Base-by-base conservation (phyloP, 495 filamentous ascomycete genomes). In the Thermothielavioides terrestris region DNA sequence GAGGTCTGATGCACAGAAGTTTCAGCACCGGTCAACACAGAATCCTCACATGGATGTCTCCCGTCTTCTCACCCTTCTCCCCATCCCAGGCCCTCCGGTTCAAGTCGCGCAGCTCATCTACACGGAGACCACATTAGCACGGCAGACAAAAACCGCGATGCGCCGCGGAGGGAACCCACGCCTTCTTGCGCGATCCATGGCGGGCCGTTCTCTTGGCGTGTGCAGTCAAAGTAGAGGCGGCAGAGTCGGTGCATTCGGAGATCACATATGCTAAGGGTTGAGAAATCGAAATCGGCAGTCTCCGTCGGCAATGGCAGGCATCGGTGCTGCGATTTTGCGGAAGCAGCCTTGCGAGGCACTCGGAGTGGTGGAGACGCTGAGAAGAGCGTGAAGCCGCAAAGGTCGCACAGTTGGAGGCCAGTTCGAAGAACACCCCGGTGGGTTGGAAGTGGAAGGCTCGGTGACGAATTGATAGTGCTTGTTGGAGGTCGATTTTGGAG, bases 51-150 rank as follows among this genome's bases (percentile, higher is more conserved):
- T 47, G 20, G 50, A 22, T 25, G 46, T 30, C 45, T 25, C n/a
- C n/a, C n/a, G 20, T 53, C 3, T 32, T 20, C 54, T 51, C 79
- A 94, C 91, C 86, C 72, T 74, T 81, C 55, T 94, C 86, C 43
- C 87, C 91, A 63, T 84, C 74, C 92, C 92, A 98, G 23, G 83
- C 86, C 69, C 79, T 77, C 61, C 80, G 75, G 66, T 98, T 98
- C 56, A 95, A 73, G 61, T 85, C 78, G 67, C 88, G 85, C 64
- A 97, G 76, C 69, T 95, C 89, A 67, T 89, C 90, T 49, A n/a
- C n/a, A n/a, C n/a, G n/a, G n/a, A n/a, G 1, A 22, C 22, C 2
- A 1, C 20, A 26, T 49, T 49, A 49, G 46, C 46, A 28, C 26
- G 10, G 23, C 26, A 14, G 28, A n/a, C 20, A 7, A 4, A 11